Evolutionary conservation across 1,284 basidiomycete species (phyloP), one percentile per base, ranked within the genome.

Genomic region (Rhodotorula glutinis): DNA sequence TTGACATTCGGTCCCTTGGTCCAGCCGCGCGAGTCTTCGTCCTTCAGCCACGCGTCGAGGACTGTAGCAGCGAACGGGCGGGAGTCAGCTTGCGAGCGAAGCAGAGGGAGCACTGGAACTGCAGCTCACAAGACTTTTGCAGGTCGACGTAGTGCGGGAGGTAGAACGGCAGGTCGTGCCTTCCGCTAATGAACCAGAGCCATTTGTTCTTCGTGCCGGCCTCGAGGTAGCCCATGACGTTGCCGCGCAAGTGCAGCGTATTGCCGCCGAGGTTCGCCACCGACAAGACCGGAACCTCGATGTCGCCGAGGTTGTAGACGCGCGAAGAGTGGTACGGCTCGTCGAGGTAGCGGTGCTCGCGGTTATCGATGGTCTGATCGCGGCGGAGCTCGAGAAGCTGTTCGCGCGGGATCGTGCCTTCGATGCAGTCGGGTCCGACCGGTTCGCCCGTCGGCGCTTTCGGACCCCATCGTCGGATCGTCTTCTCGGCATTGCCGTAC

Each of bases 161-260:
- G 69, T 76, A 79, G 71, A 78, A 78, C 10, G 78, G 78, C 2
- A 78, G 55, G 62, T 78, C 78, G 65, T 79, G 78, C 19, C 78
- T 66, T 13, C 78, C 78, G 5, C 75, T 74, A 54, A 77, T 77
- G 64, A 77, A 75, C 62, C 72, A 76, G 14, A 79, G 74, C 78
- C 78, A 79, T 67, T 79, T 79, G 68, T 77, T 71, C 62, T 68
- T 72, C 10, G 75, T 74, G 2, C 73, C 74, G 2, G 75, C 78
- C 38, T 76, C 74, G 25, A 76, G 46, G 64, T 78, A 79, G 19
- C 77, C 78, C 4, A 76, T 58, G 9, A 79, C 75, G 64, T 78
- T 78, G 33, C 78, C 78, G 17, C 77, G 74, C 8, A 79, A 71
- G 64, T 79, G 78, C 0, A 78, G 73, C 0, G 70, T 60, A 60